Percentiles rank a stretch among this genome's conserved stretches.
Conservation (phyloP, 192 early-diverging fungal genomes). For the Chytriomyces confervae region DNA sequence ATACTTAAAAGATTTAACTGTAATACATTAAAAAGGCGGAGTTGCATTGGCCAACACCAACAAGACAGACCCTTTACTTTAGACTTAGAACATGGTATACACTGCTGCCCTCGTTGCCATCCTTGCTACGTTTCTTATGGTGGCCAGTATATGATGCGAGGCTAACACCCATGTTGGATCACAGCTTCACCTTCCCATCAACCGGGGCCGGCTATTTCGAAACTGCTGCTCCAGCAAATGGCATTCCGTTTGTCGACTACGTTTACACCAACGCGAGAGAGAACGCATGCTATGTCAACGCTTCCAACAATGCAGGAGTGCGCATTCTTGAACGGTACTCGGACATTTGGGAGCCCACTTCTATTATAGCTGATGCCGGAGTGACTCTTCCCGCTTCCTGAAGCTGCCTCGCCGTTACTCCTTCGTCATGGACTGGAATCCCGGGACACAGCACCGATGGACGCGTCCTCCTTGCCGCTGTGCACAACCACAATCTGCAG, state of each 20-base stretch:
- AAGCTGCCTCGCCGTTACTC: constrained; percentile 24
- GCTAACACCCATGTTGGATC: too few relatives aligned
- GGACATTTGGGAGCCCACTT: constrained; percentile 34
- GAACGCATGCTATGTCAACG: constrained; percentile 33
- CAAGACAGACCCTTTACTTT: too few relatives aligned
- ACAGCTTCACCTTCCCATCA: background rate
- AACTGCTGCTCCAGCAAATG: background rate
- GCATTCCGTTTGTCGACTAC: constrained; percentile 29
- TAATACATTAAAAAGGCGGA: too few relatives aligned
- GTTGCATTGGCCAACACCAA: too few relatives aligned
- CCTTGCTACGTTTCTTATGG: too few relatives aligned
- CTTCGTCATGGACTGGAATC: constrained; percentile 34
- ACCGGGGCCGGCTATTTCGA: constrained; percentile 27
- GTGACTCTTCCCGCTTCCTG: constrained; percentile 24
- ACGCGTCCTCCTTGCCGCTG: constrained; percentile 17
- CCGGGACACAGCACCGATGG: constrained; percentile 40
- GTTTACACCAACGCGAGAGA: constrained; percentile 29
- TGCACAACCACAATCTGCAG: constrained; percentile 31
- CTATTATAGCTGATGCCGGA: constrained; percentile 34
- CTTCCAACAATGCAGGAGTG: constrained; percentile 38
- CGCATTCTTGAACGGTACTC: constrained; percentile 30
- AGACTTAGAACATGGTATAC: too few relatives aligned
- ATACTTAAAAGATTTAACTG: too few relatives aligned
- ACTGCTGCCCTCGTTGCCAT: too few relatives aligned
- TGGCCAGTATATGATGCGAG: too few relatives aligned